phyloP scores from a whole-genome alignment of 129 eudicot genomes.

The Scalesia atractyloides region DNA sequence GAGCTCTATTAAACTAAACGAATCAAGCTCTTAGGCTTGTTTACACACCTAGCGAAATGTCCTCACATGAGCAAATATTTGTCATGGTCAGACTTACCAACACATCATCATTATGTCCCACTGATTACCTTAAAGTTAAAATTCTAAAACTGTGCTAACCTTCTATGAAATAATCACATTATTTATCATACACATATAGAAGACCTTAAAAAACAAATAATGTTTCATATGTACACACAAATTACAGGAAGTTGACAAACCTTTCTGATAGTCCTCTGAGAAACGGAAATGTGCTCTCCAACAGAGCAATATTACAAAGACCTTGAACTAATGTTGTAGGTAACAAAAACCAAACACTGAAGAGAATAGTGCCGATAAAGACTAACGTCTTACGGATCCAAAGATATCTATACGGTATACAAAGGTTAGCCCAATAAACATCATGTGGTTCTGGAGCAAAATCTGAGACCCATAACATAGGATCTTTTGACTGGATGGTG shows the following conservation, averaged over 20 bases:
- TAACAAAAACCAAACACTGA: conserved; percentile 65
- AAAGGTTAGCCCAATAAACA: conserved; percentile 76
- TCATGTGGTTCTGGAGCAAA: conserved; percentile 89
- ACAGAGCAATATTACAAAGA: conserved; percentile 54
- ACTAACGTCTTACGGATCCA: conserved; percentile 83
- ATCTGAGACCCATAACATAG: conserved; percentile 90
- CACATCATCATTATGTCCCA: too few relatives aligned
- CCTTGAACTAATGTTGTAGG: conserved; percentile 84
- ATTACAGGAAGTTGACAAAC: conserved; percentile 34
- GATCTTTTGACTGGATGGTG: conserved; percentile 68
- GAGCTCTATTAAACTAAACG: too few relatives aligned
- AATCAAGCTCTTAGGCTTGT: too few relatives aligned
- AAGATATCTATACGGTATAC: conserved; percentile 68
- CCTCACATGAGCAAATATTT: too few relatives aligned
- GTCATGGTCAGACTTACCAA: too few relatives aligned
- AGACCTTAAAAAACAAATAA: background rate
- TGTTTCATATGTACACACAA: background rate
- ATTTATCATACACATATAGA: too few relatives aligned
- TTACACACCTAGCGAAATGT: too few relatives aligned
- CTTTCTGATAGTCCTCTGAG: conserved; percentile 46
- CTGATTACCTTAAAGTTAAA: too few relatives aligned
- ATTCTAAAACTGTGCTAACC: too few relatives aligned
- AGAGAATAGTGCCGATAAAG: conserved; percentile 60
- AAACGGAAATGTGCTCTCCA: conserved; percentile 56
- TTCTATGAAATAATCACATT: too few relatives aligned